phyloP scores from a whole-genome alignment of 2,329 filamentous ascomycete genomes.

The Pseudogymnoascus sp. region DNA sequence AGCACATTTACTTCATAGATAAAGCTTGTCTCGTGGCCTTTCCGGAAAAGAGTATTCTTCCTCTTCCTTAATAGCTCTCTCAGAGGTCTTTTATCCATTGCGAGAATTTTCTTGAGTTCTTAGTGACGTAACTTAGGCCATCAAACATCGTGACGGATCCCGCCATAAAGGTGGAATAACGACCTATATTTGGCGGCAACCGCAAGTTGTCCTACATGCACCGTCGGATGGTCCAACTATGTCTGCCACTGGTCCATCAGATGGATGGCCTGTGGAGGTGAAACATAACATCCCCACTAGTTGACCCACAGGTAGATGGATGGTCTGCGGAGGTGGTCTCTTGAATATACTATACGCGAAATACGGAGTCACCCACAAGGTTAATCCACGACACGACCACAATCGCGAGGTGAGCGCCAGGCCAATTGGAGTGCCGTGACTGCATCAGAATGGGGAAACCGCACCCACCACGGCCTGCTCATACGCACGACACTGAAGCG shows the following conservation, averaged over 20 bases:
- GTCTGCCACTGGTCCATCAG: background rate
- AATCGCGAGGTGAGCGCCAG: no score
- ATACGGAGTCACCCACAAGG: no score
- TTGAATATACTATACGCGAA: no score
- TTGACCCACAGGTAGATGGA: no score
- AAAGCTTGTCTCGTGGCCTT: slow-evolving; percentile 10
- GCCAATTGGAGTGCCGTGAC: no score
- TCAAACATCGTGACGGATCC: background rate
- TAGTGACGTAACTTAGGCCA: background rate
- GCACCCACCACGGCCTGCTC: no score
- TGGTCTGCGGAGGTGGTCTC: no score
- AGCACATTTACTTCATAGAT: slow-evolving; percentile 12
- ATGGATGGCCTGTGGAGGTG: no score
- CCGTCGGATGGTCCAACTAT: background rate
- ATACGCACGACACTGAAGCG: no score
- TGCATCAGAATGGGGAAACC: no score
- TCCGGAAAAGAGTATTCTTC: slow-evolving; percentile 13
- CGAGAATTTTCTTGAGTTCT: background rate
- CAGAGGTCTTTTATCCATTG: background rate
- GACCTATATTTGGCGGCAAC: background rate
- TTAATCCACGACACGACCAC: no score
- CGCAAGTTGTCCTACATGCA: background rate
- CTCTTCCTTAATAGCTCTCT: slow-evolving; percentile 13
- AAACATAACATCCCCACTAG: no score
- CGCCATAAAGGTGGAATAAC: background rate